Conservation (phyloP, 306 rosid genomes). For the Corylus avellana region DNA sequence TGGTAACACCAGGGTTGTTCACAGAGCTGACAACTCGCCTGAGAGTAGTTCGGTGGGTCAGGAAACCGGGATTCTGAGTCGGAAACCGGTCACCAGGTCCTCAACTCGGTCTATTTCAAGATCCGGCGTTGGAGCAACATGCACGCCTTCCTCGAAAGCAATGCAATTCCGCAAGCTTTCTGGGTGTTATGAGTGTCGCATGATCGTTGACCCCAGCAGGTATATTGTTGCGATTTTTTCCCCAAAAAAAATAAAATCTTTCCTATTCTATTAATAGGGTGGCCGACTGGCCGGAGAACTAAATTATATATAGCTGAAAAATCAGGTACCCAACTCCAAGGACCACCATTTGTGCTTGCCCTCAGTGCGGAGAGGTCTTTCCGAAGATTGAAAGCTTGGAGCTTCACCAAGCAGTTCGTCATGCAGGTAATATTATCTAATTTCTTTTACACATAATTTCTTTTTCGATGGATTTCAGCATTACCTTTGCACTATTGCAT, state of each 20-base stretch:
- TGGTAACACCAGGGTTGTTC: slow-evolving; percentile 79
- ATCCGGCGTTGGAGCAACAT: slow-evolving; percentile 46
- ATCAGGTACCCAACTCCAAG: slow-evolving; percentile 73
- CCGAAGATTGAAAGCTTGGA: slow-evolving; percentile 83
- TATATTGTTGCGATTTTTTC: not conserved
- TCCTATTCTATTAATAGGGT: not conserved
- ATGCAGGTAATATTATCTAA: slow-evolving; percentile 64
- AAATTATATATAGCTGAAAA: not conserved
- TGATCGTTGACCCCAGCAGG: slow-evolving; percentile 94
- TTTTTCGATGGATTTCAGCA: not conserved
- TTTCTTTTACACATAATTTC: not conserved
- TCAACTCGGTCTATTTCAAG: slow-evolving; percentile 42
- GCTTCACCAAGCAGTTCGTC: slow-evolving; percentile 91
- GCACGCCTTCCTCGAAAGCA: slow-evolving; percentile 68
- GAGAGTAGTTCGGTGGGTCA: slow-evolving; percentile 86
- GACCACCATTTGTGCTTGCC: slow-evolving; percentile 70
- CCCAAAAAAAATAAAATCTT: too few relatives aligned
- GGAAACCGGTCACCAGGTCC: slow-evolving; percentile 46
- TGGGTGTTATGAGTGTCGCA: slow-evolving; percentile 96
- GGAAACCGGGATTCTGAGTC: slow-evolving; percentile 55
- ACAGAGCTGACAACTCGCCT: slow-evolving; percentile 85
- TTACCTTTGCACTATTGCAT: not conserved
- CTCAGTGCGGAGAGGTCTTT: slow-evolving; percentile 93
- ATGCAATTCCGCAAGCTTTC: slow-evolving; percentile 92
- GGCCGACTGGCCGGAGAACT: not conserved